Base-by-base conservation (phyloP, 2,329 filamentous ascomycete species). In the Dendryphion nanum region DNA sequence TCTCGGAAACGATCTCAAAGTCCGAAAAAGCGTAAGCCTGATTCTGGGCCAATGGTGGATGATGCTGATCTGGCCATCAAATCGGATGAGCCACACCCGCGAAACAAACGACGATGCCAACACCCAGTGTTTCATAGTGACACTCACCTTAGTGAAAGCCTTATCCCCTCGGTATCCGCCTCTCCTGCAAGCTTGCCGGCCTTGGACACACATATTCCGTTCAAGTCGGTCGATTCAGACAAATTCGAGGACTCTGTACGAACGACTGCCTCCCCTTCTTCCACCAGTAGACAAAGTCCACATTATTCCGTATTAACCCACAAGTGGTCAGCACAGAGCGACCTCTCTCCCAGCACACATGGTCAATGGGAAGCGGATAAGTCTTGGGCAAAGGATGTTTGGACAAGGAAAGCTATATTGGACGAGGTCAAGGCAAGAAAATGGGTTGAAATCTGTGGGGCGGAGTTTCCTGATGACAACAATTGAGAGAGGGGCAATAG, bases 1-100 rank as follows among this genome's bases (percentile, higher is more conserved):
- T 40, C 37, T 30, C 18, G 30, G 19, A 38, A 33, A 33, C 36
- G 36, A 17, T 24, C 28, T 7, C 28, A 38, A 19, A 23, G 36
- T 18, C 28, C 36, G 29, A 38, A 28, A 33, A 38, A 33, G 18
- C 18, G 36, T 4, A 33, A 33, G 14, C 19, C 28, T 7, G 7
- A n/a, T 7, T 24, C 21, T 24, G 21, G 21, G 21, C n/a, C n/a
- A n/a, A n/a, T n/a, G n/a, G n/a, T n/a, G n/a, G n/a, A n/a, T n/a
- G n/a, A n/a, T n/a, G n/a, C n/a, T n/a, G n/a, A n/a, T n/a, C n/a
- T n/a, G n/a, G n/a, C n/a, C n/a, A n/a, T n/a, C n/a, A n/a, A n/a
- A n/a, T n/a, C n/a, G n/a, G n/a, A n/a, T n/a, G n/a, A n/a, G n/a
- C n/a, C n/a, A n/a, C n/a, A n/a, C n/a, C n/a, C n/a, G n/a, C n/a